Evolutionary conservation across 2,329 filamentous ascomycete genomes (phyloP).

Genomic region (Arthrobotrys pseudoclavata): DNA sequence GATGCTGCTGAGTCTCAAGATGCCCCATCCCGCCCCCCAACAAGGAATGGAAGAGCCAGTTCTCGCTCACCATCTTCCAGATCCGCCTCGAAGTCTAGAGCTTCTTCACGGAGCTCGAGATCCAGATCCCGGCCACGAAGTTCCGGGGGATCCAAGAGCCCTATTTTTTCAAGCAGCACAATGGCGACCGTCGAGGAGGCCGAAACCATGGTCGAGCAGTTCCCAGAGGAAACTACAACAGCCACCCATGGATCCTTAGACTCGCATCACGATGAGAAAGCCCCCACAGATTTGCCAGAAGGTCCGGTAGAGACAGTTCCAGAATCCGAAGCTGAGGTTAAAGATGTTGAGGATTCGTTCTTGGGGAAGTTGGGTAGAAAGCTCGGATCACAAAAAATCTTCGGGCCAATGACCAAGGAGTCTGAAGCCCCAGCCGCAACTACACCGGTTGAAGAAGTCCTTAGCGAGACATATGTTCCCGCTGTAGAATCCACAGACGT

Average conservation of each 20-base stretch:
- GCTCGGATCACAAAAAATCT: conserved; percentile 21
- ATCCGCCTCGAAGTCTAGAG: conserved; percentile 16
- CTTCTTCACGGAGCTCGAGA: conserved; percentile 30
- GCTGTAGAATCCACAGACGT: not conserved
- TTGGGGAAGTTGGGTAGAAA: conserved; percentile 21
- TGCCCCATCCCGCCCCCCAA: conserved; percentile 21
- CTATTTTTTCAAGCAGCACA: conserved; percentile 1
- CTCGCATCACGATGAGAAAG: conserved; percentile 12
- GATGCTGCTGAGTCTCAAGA: not conserved
- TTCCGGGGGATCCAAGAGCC: conserved; percentile 21
- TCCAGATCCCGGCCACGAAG: conserved; percentile 37
- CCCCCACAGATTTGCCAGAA: not conserved
- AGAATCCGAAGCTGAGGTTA: not conserved
- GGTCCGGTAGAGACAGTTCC: not conserved
- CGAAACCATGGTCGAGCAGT: conserved; percentile 3
- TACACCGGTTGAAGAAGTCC: not conserved
- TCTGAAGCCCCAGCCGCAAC: not conserved
- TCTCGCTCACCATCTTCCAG: conserved; percentile 39
- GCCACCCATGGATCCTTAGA: conserved; percentile 12
- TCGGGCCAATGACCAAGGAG: conserved; percentile 19
- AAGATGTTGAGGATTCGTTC: conserved; percentile 9
- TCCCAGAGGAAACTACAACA: conserved; percentile 4
- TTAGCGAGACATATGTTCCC: not conserved
- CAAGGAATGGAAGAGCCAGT: conserved; percentile 34
- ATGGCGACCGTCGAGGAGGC: conserved; percentile 28